These are phyloP conservation scores for Ophiostoma ips DNA, from an alignment of 2,329 filamentous ascomycete species.

Conservation along the genomic window DNA sequence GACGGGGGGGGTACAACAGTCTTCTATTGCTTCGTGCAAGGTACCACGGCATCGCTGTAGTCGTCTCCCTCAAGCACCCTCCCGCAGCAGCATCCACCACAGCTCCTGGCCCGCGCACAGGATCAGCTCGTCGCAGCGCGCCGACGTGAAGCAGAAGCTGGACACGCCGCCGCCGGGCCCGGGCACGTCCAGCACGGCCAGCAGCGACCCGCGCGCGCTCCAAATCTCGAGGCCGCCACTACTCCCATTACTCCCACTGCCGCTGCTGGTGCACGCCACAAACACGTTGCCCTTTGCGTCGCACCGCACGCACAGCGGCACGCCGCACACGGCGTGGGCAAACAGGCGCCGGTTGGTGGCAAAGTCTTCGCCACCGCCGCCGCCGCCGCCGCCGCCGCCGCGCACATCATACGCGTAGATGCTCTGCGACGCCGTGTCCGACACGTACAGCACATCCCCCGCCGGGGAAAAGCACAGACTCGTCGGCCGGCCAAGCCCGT, in stretches of 20 bases:
- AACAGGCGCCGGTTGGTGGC: slow-evolving; percentile 38
- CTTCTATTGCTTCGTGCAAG: slow-evolving; percentile 13
- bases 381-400: slow-evolving; percentile 20
- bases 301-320: slow-evolving; percentile 29
- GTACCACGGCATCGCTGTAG: too few relatives aligned
- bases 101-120: slow-evolving; percentile 32
- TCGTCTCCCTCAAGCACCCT: too few relatives aligned
- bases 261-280: slow-evolving; percentile 31
- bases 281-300: slow-evolving; percentile 32
- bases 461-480: slow-evolving; percentile 27
- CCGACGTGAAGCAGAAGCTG: slow-evolving; percentile 30
- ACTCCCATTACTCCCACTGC: too few relatives aligned
- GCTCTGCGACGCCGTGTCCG: slow-evolving; percentile 22
- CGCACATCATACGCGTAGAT: slow-evolving; percentile 37
- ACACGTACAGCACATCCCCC: slow-evolving; percentile 28
- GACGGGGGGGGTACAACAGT: neutral
- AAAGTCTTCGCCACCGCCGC: slow-evolving; percentile 25
- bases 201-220: slow-evolving; percentile 27
- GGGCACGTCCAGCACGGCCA: slow-evolving; percentile 27
- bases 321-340: slow-evolving; percentile 31
- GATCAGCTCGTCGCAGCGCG: slow-evolving; percentile 26
- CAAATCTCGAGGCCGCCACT: slow-evolving; percentile 39
- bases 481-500: slow-evolving; percentile 30
- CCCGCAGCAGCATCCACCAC: slow-evolving; percentile 23
- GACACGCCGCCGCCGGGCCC: slow-evolving; percentile 25